A percentile compares a stretch with the other conserved stretches of the same genome.
phyloP scores from a whole-genome alignment of 192 early-diverging fungal genomes.

The Gonapodya sp. region DNA sequence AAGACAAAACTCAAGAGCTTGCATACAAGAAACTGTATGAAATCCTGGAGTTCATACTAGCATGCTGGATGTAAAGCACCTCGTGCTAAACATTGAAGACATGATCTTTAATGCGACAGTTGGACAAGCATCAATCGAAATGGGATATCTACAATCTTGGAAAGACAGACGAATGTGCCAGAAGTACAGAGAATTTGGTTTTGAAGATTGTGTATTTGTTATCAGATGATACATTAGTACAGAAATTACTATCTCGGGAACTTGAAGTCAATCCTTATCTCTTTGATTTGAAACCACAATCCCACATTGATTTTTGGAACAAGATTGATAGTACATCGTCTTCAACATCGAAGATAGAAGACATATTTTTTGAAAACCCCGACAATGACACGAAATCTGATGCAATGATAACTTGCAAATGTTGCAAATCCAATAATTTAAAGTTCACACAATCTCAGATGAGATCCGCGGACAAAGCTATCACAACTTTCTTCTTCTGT shows the following conservation, averaged over 20 bases:
- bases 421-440: not conserved
- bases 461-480: not conserved
- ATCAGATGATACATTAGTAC: not conserved
- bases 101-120: not conserved
- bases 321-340: not conserved
- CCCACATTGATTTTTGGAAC: not conserved
- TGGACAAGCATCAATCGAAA: not conserved
- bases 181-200: not conserved
- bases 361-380: not conserved
- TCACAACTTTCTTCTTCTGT: not conserved
- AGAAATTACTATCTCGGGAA: not conserved
- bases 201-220: not conserved
- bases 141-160: not conserved
- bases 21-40: not conserved
- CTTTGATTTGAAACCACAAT: not conserved
- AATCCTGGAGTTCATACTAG: not conserved
- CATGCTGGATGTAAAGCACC: not conserved
- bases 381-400: not conserved
- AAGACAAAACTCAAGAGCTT: not conserved
- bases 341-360: not conserved
- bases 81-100: not conserved
- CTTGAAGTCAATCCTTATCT: not conserved
- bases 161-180: not conserved
- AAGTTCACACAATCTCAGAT: not conserved
- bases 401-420: not conserved